Conservation (phyloP, 768 basidiomycete genomes). For the Russula olivacea region DNA sequence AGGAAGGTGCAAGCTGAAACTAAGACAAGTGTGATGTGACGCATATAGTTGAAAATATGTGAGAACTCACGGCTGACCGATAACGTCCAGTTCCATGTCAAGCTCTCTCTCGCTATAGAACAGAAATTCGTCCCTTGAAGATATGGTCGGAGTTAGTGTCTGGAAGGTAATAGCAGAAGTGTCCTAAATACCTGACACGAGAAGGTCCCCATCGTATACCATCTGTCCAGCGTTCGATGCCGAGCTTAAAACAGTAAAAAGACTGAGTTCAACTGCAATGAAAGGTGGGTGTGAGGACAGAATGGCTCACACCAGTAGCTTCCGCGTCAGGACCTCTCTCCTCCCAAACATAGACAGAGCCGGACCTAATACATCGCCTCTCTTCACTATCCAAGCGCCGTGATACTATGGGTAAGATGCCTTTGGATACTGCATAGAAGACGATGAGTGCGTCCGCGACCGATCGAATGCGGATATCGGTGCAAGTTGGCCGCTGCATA, state of each 20-base stretch:
- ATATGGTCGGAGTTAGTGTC: background rate
- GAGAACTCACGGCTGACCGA: slow-evolving; percentile 23
- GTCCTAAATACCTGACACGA: slow-evolving; percentile 55
- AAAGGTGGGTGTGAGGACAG: slow-evolving; percentile 25
- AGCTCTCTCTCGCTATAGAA: slow-evolving; percentile 67
- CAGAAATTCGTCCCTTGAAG: slow-evolving; percentile 55
- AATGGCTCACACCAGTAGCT: slow-evolving; percentile 47
- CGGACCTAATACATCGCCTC: slow-evolving; percentile 60
- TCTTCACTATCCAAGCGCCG: slow-evolving; percentile 74
- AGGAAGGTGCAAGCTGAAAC: slow-evolving; percentile 26
- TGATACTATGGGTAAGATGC: slow-evolving; percentile 57
- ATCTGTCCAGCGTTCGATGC: slow-evolving; percentile 80
- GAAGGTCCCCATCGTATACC: slow-evolving; percentile 69
- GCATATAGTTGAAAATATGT: background rate
- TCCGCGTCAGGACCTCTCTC: slow-evolving; percentile 66
- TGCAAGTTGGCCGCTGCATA: slow-evolving; percentile 69
- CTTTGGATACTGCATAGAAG: slow-evolving; percentile 62
- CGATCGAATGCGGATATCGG: slow-evolving; percentile 54
- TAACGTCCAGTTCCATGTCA: slow-evolving; percentile 29
- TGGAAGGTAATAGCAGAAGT: background rate
- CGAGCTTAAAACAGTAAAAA: slow-evolving; percentile 40
- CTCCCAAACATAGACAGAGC: slow-evolving; percentile 79
- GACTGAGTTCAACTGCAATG: background rate
- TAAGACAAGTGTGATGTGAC: slow-evolving; percentile 25
- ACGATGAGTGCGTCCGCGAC: slow-evolving; percentile 65